phyloP scores from a whole-genome alignment of 1,284 basidiomycete species.

The Puccinia coronata region DNA sequence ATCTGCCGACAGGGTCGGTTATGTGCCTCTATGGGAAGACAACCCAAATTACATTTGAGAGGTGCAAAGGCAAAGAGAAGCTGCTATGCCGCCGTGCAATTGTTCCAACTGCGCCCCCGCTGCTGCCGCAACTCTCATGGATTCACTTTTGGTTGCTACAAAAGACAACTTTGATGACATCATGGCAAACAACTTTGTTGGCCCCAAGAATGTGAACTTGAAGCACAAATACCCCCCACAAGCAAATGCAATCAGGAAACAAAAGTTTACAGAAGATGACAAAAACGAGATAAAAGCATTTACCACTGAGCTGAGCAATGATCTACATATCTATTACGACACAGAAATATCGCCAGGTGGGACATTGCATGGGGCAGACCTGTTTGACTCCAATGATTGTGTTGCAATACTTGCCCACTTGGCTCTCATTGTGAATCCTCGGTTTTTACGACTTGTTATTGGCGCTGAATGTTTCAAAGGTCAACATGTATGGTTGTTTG shows the following conservation, averaged over 20 bases:
- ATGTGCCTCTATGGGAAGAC: neutral
- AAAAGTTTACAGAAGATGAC: neutral
- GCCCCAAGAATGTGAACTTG: neutral
- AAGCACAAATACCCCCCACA: neutral
- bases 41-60: neutral
- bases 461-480: neutral
- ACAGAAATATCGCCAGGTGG: neutral
- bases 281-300: neutral
- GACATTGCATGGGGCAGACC: neutral
- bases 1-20: neutral
- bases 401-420: neutral
- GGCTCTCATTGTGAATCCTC: neutral
- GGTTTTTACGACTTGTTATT: neutral
- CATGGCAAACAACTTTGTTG: neutral
- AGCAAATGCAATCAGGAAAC: neutral
- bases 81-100: neutral
- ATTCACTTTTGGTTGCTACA: neutral
- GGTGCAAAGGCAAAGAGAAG: neutral
- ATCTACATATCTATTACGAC: neutral
- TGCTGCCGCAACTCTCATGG: neutral
- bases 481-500: neutral
- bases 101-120: neutral
- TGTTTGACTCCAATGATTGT: neutral
- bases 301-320: neutral
- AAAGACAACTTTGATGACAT: neutral